These are phyloP conservation scores for Colletotrichum eleusines DNA, from an alignment of 2,329 filamentous ascomycete genomes.

Conservation along the genomic window DNA sequence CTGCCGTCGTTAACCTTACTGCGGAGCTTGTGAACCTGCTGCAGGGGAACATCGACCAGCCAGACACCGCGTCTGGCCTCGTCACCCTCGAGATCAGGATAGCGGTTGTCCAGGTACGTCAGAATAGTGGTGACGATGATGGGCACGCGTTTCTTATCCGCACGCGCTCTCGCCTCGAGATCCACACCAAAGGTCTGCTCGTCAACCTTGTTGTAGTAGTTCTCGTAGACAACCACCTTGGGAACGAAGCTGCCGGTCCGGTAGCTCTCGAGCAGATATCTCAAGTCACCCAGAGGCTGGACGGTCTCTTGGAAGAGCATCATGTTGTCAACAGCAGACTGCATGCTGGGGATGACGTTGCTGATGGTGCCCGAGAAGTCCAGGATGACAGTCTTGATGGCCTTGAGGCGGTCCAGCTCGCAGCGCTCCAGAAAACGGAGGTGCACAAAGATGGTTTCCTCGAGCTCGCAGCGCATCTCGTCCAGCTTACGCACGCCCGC, in stretches of 20 bases:
- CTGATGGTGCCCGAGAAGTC: constrained; percentile 98
- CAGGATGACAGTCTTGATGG: constrained; percentile 96
- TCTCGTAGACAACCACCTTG: constrained; percentile 93
- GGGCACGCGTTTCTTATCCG: constrained; percentile 95
- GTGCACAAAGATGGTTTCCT: constrained; percentile 93
- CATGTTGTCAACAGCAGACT: constrained; percentile 98
- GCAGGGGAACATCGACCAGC: constrained; percentile 90
- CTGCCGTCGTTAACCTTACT: constrained; percentile 89
- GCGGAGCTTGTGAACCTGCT: constrained; percentile 86
- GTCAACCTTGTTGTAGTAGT: constrained; percentile 98
- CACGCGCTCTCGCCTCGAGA: constrained; percentile 92
- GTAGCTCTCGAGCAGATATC: constrained; percentile 97
- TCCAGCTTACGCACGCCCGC: constrained; percentile 86
- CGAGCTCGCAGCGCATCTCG: constrained; percentile 90
- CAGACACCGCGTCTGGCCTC: constrained; percentile 93
- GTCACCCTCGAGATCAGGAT: constrained; percentile 96
- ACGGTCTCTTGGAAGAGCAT: constrained; percentile 99
- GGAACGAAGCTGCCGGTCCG: constrained; percentile 93
- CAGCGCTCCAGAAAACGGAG: constrained; percentile 97
- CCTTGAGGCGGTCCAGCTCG: constrained; percentile 94
- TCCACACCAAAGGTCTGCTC: constrained; percentile 98
- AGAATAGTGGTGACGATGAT: constrained; percentile 91
- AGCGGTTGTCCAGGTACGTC: constrained; percentile 95
- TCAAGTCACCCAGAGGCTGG: constrained; percentile 89
- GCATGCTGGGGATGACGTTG: constrained; percentile 96